Base-by-base conservation (phyloP, 176 grass and related monocot species). In the Oryza rufipogon region DNA sequence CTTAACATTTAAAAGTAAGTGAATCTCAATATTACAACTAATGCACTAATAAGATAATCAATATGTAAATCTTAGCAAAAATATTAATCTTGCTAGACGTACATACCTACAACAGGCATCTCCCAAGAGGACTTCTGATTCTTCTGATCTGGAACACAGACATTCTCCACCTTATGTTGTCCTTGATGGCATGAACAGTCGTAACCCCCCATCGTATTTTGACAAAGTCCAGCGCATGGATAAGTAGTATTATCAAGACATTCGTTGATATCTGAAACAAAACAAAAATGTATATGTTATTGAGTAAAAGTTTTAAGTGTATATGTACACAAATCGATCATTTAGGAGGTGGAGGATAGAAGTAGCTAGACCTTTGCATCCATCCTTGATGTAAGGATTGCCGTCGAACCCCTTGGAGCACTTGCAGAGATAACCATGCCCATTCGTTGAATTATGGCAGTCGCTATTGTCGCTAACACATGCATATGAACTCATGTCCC, bases 301-400 rank as follows among this genome's bases (percentile, higher is more conserved):
- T 70, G 32, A 17, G 0, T 39, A 22, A 10, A 15, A 23, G 2
- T 11, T 22, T 44, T 22, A 15, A 49, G 11, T 49, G 47, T 49
- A 14, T 14, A 49, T 13, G 15, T 14, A 49, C 38, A 39, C 38
- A 7, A 39, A 28, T 28, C 28, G 28, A 28, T 28, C 38, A 39
- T 39, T 39, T 39, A 47, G 49, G 15, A 52, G 49, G 15, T 9
- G 17, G 9, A 58, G 8, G 11, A 42, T 34, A 42, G 12, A 36
- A 15, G 2, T 28, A 28, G 25, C 25, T 4, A 34, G 56, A 88
- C 86, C 86, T 88, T 16, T 32, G 73, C 86, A 88, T 66, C 86
- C 86, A 28, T 13, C 51, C 19, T 1, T 26, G n/a, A 83, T 12
- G 47, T 88, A 82, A 2, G 86, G 86, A 58, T 82, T 87, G 33